A percentile compares a stretch with the other conserved stretches of the same genome.
phyloP scores from a whole-genome alignment of 2,329 filamentous ascomycete species.

The Fusarium acutatum region DNA sequence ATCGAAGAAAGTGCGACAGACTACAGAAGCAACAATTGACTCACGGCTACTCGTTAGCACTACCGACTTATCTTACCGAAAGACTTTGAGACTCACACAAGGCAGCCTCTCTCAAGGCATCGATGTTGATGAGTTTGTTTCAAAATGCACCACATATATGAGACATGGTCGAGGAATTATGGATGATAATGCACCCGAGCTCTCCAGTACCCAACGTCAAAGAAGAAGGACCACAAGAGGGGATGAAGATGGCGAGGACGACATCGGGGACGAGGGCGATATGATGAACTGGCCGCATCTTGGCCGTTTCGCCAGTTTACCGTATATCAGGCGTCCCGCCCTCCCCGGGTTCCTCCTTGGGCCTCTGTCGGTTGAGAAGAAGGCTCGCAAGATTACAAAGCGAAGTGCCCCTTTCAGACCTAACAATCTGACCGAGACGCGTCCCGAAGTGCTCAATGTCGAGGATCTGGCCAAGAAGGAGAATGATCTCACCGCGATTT shows the following conservation, averaged over 20 bases:
- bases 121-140: conserved; percentile 90
- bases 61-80: conserved; percentile 82
- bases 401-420: conserved; percentile 76
- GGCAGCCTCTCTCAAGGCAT: conserved; percentile 79
- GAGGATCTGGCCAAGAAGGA: conserved; percentile 81
- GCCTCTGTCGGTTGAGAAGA: conserved; percentile 88
- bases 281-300: conserved; percentile 87
- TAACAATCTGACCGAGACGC: conserved; percentile 73
- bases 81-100: conserved; percentile 76
- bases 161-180: conserved; percentile 67
- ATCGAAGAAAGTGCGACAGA: conserved; percentile 80
- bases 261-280: conserved; percentile 77
- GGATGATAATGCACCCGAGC: conserved; percentile 59
- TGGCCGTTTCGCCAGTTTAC: conserved; percentile 79
- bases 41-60: conserved; percentile 84
- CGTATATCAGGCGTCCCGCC: conserved; percentile 76
- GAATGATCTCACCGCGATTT: conserved; percentile 81
- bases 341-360: conserved; percentile 87
- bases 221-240: conserved; percentile 48
- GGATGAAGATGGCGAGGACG: conserved; percentile 63
- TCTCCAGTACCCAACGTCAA: conserved; percentile 59
- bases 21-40: conserved; percentile 89
- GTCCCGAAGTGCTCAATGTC: conserved; percentile 79
- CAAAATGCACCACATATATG: conserved; percentile 91
- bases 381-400: conserved; percentile 74